A percentile compares a stretch with the other conserved stretches of the same genome.
phyloP scores from a whole-genome alignment of 805 yeast species.

The Cyberlindnera meyerae region DNA sequence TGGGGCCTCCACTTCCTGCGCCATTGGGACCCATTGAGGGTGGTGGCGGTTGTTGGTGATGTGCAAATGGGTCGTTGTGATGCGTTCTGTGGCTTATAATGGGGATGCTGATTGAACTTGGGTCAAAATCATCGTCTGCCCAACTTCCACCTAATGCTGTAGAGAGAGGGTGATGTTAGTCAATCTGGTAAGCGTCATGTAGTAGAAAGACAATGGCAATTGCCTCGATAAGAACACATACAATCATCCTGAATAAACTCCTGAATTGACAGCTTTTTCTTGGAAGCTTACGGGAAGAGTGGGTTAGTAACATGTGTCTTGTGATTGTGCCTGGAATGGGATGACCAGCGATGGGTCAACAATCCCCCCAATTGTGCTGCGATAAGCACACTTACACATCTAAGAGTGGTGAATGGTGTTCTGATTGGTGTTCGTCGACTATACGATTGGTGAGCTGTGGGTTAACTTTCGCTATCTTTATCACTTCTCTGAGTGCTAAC shows the following conservation, averaged over 20 bases:
- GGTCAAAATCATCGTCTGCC: slow-evolving; percentile 70
- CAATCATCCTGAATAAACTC: slow-evolving; percentile 24
- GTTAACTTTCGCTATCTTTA: no score
- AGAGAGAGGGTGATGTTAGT: slow-evolving; percentile 17
- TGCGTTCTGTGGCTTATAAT: slow-evolving; percentile 19
- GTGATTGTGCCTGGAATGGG: no score
- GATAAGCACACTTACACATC: slow-evolving; percentile 1
- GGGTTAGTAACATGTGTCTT: no score
- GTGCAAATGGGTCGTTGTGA: slow-evolving; percentile 3
- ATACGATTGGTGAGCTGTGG: no score
- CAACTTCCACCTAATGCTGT: slow-evolving; percentile 43
- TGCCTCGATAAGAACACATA: slow-evolving; percentile 6
- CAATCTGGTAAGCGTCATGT: slow-evolving; percentile 1
- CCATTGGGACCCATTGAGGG: neutral
- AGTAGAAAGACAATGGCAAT: neutral
- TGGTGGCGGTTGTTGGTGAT: neutral
- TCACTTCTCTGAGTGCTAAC: no score
- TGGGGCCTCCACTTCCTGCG: slow-evolving; percentile 38
- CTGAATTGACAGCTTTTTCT: slow-evolving; percentile 23
- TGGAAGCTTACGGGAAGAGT: no score
- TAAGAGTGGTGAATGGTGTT: no score
- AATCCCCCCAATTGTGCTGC: no score
- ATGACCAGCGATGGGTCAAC: no score
- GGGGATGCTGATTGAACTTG: slow-evolving; percentile 53
- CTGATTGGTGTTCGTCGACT: no score